Base-by-base conservation (phyloP, 371 early-diverging fungal genomes). In the Actinomortierella ambigua region DNA sequence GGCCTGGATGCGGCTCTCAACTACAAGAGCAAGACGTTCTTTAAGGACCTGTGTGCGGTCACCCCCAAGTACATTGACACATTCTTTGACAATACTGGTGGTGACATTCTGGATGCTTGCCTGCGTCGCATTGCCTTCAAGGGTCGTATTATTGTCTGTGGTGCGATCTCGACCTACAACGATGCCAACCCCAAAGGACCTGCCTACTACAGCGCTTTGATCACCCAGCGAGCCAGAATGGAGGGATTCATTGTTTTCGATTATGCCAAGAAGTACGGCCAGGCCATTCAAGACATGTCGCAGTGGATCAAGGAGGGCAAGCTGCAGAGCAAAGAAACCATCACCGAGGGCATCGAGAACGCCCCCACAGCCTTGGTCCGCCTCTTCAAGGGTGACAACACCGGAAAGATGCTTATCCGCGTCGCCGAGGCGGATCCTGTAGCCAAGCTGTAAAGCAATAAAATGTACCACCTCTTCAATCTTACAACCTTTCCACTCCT, bases 351-450 rank as follows among this genome's bases (percentile, higher is more conserved):
- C 14, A 81, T 95, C 56, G 94, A 93, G 50, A 89, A 86, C 50
- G 86, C 91, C 9, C 94, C 94, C 14, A 75, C 82, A 42, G 93
- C 91, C 1, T 82, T 94, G 46, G 69, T 92, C 27, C 88, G 84
- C 52, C 78, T 96, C 61, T 82, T 93, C 62, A 83, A 85, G 53
- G 94, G 95, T 43, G 82, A 76, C n/a, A 94, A 94, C 81, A 87
- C 87, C 61, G 96, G 96, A 59, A 95, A 95, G 85, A 83, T 87
- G 77, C 70, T 93, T 26, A 82, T 95, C 67, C 87, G 91, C 76
- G 85, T 89, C 68, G 82, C 81, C 27, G 77, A 80, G 15, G 61
- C 62, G 53, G 59, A 63, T 11, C 44, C 46, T 14, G 59, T 42
- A 44, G 70, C 71, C 61, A 62, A 34, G 22, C 52, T 76, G 46